Evolutionary conservation across 441 rosid genomes (phyloP), one percentile per base, ranked within the genome.

Genomic region (Adansonia gregorii): DNA sequence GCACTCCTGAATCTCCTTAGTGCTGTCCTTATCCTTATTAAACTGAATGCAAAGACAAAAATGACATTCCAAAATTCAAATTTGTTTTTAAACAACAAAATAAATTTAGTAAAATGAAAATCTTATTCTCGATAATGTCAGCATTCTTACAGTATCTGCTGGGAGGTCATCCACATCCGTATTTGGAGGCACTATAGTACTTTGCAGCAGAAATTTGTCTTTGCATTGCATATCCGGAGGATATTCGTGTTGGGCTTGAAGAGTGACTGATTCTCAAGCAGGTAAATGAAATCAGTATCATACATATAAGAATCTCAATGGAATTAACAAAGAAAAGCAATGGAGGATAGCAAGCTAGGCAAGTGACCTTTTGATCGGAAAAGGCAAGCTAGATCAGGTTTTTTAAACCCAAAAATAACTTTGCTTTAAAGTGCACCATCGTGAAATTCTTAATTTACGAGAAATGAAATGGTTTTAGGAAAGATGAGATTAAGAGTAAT

Each of bases 181-280:
- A 83, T 89, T 91, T 35, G 94, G 85, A 73, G 89, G 90, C 70
- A 95, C 97, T 39, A 81, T 76, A 12, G 99, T 92, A 83, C 99
- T 89, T 85, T 90, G 99, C 75, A 95, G 82, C 78, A 95, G 97
- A 87, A 95, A 95, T 78, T 94, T 95, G 86, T 95, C 99, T 84
- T 90, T 95, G 90, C 99, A 92, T 81, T 90, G 97, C 97, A 95
- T 87, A 81, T 91, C 97, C 22, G 87, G 91, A 79, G 97, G 97
- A 85, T 81, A 82, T 83, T 92, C 98, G 15, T 69, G 81, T 76
- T 92, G 99, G 15, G 97, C 95, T 90, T 95, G 99, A 75, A 95
- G 93, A 24, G 97, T 95, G 81, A 95, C 99, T 95, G 87, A 64
- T 24, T 69, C 59, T 76, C 76, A 56, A 81, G 15, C 49, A 80